Conservation (phyloP, 2,329 filamentous ascomycete genomes). For the Chalaropsis ovoidea region DNA sequence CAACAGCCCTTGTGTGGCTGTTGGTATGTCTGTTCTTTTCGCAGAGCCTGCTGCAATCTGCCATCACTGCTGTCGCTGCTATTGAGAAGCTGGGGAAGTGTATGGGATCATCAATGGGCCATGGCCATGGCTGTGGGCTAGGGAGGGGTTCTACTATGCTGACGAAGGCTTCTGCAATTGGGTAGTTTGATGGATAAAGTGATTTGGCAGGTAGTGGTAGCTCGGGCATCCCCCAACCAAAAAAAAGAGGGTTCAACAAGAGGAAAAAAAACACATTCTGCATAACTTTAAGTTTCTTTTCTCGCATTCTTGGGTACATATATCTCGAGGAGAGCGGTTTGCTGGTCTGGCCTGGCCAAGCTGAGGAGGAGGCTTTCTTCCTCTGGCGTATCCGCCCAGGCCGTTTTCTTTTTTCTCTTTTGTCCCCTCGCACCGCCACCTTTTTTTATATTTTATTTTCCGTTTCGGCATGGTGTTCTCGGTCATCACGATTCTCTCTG, state of each 20-base stretch:
- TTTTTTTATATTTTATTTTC: neutral
- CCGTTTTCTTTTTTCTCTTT: neutral
- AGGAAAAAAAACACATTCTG: constrained; percentile 15
- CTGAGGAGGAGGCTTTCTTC: neutral
- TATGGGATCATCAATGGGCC: constrained; percentile 24
- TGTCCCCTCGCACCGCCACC: neutral
- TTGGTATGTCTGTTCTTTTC: constrained; percentile 22
- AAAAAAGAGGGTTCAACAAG: constrained; percentile 16
- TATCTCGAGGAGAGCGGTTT: neutral
- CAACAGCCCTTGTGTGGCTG: constrained; percentile 15
- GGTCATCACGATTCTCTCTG: neutral
- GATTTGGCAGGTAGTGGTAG: constrained; percentile 15
- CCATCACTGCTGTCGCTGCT: constrained; percentile 22
- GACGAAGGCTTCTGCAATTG: constrained; percentile 22
- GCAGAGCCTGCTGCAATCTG: constrained; percentile 20
- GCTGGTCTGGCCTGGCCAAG: neutral
- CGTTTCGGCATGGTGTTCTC: neutral
- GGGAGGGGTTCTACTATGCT: constrained; percentile 23
- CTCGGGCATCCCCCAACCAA: neutral
- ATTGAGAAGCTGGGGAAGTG: constrained; percentile 23
- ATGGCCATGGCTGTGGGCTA: constrained; percentile 26
- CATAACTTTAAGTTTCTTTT: neutral
- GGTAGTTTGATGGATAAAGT: constrained; percentile 12
- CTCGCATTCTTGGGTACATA: neutral
- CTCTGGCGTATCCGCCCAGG: neutral